Percentiles rank a stretch among this genome's conserved stretches.
phyloP scores from a whole-genome alignment of 2,329 filamentous ascomycete genomes.

The Xylaria sp. region DNA sequence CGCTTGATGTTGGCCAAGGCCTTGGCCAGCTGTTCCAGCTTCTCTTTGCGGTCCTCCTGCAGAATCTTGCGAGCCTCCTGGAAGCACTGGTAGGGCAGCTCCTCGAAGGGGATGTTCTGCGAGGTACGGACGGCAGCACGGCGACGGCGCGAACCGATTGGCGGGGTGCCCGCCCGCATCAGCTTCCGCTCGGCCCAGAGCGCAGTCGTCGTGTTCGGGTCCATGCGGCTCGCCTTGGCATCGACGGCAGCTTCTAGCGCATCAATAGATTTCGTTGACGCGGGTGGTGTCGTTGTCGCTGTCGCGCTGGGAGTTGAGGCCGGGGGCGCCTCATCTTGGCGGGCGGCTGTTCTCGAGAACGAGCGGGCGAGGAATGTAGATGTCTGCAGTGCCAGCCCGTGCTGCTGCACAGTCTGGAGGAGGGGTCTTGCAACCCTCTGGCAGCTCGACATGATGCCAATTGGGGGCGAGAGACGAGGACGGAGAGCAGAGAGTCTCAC shows the following conservation, averaged over 20 bases:
- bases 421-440: constrained; percentile 55
- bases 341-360: constrained; percentile 35
- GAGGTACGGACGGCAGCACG: constrained; percentile 64
- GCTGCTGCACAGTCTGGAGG: constrained; percentile 47
- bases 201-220: constrained; percentile 64
- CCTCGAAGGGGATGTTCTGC: constrained; percentile 76
- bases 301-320: constrained; percentile 13
- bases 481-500: background rate
- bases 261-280: constrained; percentile 14
- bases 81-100: constrained; percentile 94
- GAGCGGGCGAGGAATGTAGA: constrained; percentile 32
- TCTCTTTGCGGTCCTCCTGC: constrained; percentile 72
- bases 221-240: constrained; percentile 37
- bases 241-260: constrained; percentile 18
- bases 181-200: constrained; percentile 61
- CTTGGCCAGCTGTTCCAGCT: constrained; percentile 65
- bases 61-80: constrained; percentile 88
- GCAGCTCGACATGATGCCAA: constrained; percentile 51
- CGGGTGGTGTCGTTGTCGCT: constrained; percentile 26
- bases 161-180: constrained; percentile 61
- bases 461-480: constrained; percentile 5
- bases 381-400: constrained; percentile 23
- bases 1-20: constrained; percentile 64
- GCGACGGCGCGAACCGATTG: constrained; percentile 79
- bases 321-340: constrained; percentile 33